These are phyloP conservation scores for Backusella luteola DNA, from an alignment of 192 early-diverging fungal genomes.

Conservation along the genomic window DNA sequence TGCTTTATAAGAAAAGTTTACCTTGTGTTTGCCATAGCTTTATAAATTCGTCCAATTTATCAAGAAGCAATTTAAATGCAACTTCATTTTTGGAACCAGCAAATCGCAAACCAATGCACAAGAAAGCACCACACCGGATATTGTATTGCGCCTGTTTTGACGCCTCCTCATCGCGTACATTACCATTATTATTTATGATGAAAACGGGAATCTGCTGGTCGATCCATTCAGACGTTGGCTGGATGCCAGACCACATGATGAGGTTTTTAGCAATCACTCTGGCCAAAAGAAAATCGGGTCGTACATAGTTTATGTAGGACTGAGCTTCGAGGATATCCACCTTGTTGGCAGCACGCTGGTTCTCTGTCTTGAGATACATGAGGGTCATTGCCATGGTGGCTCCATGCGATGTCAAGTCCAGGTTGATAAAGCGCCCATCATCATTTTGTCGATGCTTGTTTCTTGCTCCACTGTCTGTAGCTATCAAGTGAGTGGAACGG, in stretches of 20 bases:
- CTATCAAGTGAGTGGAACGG: neutral
- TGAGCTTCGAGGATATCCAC: constrained; percentile 59
- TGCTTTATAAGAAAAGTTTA: constrained; percentile 16
- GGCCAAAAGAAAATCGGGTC: constrained; percentile 72
- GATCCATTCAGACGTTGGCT: constrained; percentile 65
- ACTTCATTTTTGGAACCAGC: constrained; percentile 56
- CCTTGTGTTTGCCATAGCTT: constrained; percentile 34
- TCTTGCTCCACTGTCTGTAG: neutral
- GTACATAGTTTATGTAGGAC: constrained; percentile 62
- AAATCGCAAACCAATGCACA: constrained; percentile 66
- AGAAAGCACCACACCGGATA: constrained; percentile 65
- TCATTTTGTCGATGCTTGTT: neutral
- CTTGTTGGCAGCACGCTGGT: constrained; percentile 59
- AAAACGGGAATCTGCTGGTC: constrained; percentile 58
- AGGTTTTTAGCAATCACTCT: constrained; percentile 66
- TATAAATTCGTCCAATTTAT: constrained; percentile 53
- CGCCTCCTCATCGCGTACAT: constrained; percentile 39
- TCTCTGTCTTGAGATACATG: constrained; percentile 81
- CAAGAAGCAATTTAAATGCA: constrained; percentile 50
- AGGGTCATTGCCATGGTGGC: constrained; percentile 82
- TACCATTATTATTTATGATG: constrained; percentile 34
- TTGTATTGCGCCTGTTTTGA: constrained; percentile 61
- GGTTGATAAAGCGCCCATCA: constrained; percentile 29
- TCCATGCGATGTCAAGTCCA: constrained; percentile 57
- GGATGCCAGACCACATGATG: constrained; percentile 61